Conservation (phyloP, 768 basidiomycete genomes). For the Boletales sp. region DNA sequence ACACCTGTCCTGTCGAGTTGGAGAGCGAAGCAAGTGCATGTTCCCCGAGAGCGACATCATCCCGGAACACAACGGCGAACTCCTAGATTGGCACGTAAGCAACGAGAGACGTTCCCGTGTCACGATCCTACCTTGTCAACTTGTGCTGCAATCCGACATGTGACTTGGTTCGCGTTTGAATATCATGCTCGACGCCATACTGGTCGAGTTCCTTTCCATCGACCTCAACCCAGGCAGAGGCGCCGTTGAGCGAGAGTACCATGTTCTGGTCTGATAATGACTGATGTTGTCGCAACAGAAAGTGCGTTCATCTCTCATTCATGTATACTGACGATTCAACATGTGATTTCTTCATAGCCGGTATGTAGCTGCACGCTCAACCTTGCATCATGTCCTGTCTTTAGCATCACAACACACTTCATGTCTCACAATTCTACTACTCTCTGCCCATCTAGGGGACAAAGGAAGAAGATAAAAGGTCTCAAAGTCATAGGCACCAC, state of each 20-base stretch:
- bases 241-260: constrained; percentile 19
- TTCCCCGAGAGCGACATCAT: constrained; percentile 2
- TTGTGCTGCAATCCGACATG: constrained; percentile 31
- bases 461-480: no score
- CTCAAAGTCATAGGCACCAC: no score
- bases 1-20: constrained; percentile 18
- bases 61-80: constrained; percentile 25
- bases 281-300: no score
- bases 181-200: constrained; percentile 21
- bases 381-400: no score
- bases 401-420: no score
- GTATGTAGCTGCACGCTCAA: no score
- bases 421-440: no score
- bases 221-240: constrained; percentile 28
- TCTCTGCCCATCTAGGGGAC: no score
- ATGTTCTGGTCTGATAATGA: no score
- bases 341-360: no score
- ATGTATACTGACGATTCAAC: no score
- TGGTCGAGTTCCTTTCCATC: constrained; percentile 25
- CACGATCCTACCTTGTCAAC: constrained; percentile 17
- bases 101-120: background rate
- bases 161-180: constrained; percentile 13
- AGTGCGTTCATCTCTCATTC: no score
- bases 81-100: constrained; percentile 10
- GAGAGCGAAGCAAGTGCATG: constrained; percentile 5